Conservation (phyloP, 2,329 filamentous ascomycete genomes). For the Colletotrichum brevisporum region DNA sequence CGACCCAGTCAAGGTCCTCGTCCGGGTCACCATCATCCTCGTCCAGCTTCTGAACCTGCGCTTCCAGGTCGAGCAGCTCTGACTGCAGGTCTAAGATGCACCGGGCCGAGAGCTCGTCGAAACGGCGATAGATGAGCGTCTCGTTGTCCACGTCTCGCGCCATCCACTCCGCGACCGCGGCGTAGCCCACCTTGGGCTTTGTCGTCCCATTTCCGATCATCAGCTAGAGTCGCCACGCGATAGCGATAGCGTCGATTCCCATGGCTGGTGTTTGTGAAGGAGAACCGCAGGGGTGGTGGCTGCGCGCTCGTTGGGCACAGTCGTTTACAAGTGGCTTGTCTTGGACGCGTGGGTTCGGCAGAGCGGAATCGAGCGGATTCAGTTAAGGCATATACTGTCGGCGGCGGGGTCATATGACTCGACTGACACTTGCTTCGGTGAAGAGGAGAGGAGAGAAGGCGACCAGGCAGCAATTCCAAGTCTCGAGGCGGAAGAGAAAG, state of each 20-base stretch:
- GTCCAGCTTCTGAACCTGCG: slow-evolving; percentile 11
- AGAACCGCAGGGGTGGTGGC: too few relatives aligned
- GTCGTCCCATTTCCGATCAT: neutral
- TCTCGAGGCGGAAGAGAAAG: too few relatives aligned
- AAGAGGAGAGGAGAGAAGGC: too few relatives aligned
- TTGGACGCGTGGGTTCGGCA: too few relatives aligned
- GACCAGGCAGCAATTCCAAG: too few relatives aligned
- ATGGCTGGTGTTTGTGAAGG: neutral
- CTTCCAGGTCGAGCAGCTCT: slow-evolving; percentile 3
- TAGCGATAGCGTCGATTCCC: neutral
- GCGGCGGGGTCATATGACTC: too few relatives aligned
- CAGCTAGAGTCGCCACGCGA: neutral
- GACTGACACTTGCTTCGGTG: too few relatives aligned
- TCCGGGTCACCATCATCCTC: slow-evolving; percentile 8
- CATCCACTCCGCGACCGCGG: slow-evolving; percentile 5
- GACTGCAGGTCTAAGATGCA: slow-evolving; percentile 31
- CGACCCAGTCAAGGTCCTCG: slow-evolving; percentile 23
- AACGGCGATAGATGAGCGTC: slow-evolving; percentile 25
- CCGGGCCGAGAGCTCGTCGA: slow-evolving; percentile 19
- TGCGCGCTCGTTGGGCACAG: too few relatives aligned
- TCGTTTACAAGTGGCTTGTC: too few relatives aligned
- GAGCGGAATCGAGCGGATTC: too few relatives aligned
- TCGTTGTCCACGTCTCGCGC: slow-evolving; percentile 25
- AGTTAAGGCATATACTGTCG: too few relatives aligned
- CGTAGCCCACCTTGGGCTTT: neutral